A percentile compares a stretch with the other conserved stretches of the same genome.
Evolutionary conservation across 108 stramenopile species (phyloP).

Genomic region (Bacterosira constricta): DNA sequence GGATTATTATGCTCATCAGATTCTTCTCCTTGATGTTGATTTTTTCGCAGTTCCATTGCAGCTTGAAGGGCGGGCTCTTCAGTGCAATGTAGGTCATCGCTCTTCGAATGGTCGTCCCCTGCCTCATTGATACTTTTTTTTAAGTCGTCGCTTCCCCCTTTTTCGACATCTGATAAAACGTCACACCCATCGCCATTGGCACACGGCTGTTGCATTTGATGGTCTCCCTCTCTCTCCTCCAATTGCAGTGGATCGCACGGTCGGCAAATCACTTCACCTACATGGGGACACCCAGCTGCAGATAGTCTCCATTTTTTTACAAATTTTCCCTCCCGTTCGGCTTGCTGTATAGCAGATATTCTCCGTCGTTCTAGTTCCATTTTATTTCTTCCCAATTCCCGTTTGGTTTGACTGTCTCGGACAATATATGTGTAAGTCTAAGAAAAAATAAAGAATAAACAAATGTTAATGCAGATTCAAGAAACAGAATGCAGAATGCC

Average conservation of each 20-base stretch:
- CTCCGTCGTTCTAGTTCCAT: constrained; percentile 49
- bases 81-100: neutral
- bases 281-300: constrained; percentile 24
- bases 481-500: neutral
- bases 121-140: neutral
- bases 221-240: constrained; percentile 7
- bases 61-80: neutral
- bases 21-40: neutral
- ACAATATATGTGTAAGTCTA: constrained; percentile 88
- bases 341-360: constrained; percentile 27
- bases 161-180: neutral
- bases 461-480: neutral
- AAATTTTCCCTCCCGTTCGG: constrained; percentile 20
- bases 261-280: constrained; percentile 28
- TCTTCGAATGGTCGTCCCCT: neutral
- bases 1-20: neutral
- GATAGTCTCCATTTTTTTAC: constrained; percentile 22
- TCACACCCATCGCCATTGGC: neutral
- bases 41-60: neutral
- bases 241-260: constrained; percentile 31
- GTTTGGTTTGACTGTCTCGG: constrained; percentile 55
- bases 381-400: constrained; percentile 47
- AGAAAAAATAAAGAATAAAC: neutral
- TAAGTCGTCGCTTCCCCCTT: neutral
- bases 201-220: neutral